Evolutionary conservation across 2,329 filamentous ascomycete species (phyloP).

Genomic region (Conoideocrella luteorostrata): DNA sequence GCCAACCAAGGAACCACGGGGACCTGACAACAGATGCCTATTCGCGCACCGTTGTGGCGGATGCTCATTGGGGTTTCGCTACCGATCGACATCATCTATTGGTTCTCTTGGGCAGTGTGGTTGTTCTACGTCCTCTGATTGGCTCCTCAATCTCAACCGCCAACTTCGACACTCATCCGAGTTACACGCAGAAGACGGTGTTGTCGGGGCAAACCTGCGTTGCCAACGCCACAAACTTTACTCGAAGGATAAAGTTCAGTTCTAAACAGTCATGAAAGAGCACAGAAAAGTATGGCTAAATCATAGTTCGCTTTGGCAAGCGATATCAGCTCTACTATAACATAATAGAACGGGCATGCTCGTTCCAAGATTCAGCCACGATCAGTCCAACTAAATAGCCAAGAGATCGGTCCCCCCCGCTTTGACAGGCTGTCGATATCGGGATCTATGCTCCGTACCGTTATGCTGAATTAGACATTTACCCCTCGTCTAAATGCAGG

Average conservation of each 20-base stretch:
- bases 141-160: background rate
- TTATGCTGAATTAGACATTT: too few relatives aligned
- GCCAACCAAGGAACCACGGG: conserved; percentile 5
- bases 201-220: too few relatives aligned
- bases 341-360: background rate
- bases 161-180: background rate
- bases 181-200: background rate
- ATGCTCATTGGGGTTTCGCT: background rate
- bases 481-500: too few relatives aligned
- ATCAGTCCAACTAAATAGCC: too few relatives aligned
- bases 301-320: too few relatives aligned
- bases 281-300: too few relatives aligned
- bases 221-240: too few relatives aligned
- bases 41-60: conserved; percentile 1
- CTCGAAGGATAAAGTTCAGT: too few relatives aligned
- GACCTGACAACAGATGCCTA: background rate
- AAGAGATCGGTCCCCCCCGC: background rate
- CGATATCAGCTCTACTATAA: too few relatives aligned
- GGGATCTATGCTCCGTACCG: background rate
- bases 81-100: conserved; percentile 6
- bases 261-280: too few relatives aligned
- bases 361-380: too few relatives aligned
- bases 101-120: conserved; percentile 10
- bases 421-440: background rate
- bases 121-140: conserved; percentile 8